Conservation (phyloP, 768 basidiomycete species). For the Nidularia pulvinata region DNA sequence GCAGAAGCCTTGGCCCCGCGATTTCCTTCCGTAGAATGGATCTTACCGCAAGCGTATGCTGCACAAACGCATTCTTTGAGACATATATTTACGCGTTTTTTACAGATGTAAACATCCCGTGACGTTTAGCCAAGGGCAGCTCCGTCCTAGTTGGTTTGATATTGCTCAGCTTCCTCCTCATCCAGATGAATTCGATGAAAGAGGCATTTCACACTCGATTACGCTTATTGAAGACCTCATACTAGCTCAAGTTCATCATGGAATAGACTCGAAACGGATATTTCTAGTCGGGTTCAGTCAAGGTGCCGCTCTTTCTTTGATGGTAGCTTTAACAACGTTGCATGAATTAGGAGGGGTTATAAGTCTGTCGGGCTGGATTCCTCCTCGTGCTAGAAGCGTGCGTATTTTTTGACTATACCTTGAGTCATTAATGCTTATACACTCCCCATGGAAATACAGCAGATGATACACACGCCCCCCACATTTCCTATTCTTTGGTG, state of each 20-base stretch:
- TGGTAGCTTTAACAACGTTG: constrained; percentile 24
- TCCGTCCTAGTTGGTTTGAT: constrained; percentile 35
- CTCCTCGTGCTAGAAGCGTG: constrained; percentile 9
- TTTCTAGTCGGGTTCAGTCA: constrained; percentile 35
- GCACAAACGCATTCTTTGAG: background rate
- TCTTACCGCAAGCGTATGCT: constrained; percentile 32
- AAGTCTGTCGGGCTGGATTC: constrained; percentile 37
- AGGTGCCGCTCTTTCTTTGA: constrained; percentile 28
- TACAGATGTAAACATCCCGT: constrained; percentile 18
- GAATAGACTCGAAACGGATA: constrained; percentile 21
- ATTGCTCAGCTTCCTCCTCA: constrained; percentile 27
- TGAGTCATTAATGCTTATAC: background rate
- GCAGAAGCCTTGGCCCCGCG: constrained; percentile 18
- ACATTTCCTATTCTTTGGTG: constrained; percentile 32
- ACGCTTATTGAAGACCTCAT: constrained; percentile 25
- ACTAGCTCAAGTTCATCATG: constrained; percentile 21
- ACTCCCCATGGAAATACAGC: background rate
- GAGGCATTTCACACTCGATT: constrained; percentile 20
- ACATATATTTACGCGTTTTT: background rate
- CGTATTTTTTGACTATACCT: background rate
- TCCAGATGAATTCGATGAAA: constrained; percentile 23
- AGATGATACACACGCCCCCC: constrained; percentile 9
- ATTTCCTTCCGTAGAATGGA: constrained; percentile 30
- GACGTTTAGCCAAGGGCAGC: constrained; percentile 17
- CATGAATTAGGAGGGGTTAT: constrained; percentile 32